Evolutionary conservation across 345 rosid genomes (phyloP).

Genomic region (Eucalyptus marginata): DNA sequence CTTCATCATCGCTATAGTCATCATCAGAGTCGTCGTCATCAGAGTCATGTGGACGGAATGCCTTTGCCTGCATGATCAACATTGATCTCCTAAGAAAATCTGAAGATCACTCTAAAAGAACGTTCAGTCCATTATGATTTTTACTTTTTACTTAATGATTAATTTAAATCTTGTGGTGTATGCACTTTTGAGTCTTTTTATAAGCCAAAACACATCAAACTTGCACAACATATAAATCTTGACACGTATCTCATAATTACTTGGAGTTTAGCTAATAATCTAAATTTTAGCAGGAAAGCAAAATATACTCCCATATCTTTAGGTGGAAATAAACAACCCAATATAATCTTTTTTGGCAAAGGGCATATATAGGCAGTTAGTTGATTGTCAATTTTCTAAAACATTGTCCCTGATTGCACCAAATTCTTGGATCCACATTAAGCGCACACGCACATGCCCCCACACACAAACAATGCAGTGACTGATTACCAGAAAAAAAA

Average conservation of each 20-base stretch:
- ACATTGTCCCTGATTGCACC: neutral
- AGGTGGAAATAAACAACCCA: neutral
- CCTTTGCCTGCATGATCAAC: constrained; percentile 40
- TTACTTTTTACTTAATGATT: neutral
- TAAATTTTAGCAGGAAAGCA: neutral
- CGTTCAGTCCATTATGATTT: neutral
- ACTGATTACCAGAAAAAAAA: neutral
- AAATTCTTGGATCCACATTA: neutral
- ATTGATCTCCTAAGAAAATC: neutral
- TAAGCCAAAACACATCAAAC: neutral
- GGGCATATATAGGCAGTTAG: neutral
- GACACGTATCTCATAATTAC: neutral
- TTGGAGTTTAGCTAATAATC: neutral
- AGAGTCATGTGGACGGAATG: constrained; percentile 53
- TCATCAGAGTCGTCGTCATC: constrained; percentile 82
- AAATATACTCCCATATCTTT: neutral
- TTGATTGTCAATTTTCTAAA: neutral
- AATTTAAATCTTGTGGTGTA: neutral
- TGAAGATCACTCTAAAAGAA: neutral
- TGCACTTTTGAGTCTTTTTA: neutral
- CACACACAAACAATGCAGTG: neutral
- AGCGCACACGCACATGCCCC: neutral
- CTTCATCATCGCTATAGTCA: constrained; percentile 90
- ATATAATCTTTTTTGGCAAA: neutral
- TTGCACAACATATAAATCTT: neutral